Base-by-base conservation (phyloP, 352 stramenopile genomes). In the Globisporangium uncinulatum region DNA sequence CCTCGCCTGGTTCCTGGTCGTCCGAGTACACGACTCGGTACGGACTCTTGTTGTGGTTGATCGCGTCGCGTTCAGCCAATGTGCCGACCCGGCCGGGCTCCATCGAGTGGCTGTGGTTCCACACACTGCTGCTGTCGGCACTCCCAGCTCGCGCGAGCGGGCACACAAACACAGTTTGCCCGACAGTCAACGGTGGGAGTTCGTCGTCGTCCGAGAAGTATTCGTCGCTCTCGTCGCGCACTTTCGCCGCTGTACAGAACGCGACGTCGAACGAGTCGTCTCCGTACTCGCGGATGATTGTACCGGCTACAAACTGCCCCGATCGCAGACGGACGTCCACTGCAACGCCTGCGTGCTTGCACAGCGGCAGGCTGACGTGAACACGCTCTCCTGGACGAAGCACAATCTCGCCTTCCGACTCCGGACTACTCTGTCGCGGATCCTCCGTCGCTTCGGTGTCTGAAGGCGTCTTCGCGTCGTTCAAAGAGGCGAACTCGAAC, bases 171-270 rank as follows among this genome's bases (percentile, higher is more conserved):
- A 85, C 68, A 1, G 37, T 58, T 19, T 80, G 62, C 3, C 53
- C 62, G 21, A 66, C 17, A 36, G 43, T 44, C 21, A 76, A 41
- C 5, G 70, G 69, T 4, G 67, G 69, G 4, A 81, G 53, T 29
- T 81, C 71, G 15, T 81, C 67, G 19, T 74, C 70, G 31, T 77
- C 68, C 0, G 69, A 74, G 32, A 74, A 70, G 29, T 74, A 75
- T 15, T 57, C 61, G 29, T 78, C 68, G 7, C 62, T 69, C 58
- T 76, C 67, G 9, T 83, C 71, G 10, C 43, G 56, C 15, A 76
- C 51, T 41, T 76, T 76, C 2, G 67, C 61, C 8, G 50, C 63
- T 2, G 61, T 66, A 46, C 73, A 83, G 51, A 76, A 73, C 17
- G 71, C 74, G 2, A 86, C 54, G 44, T 81, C 69, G 42, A 66